phyloP scores from a whole-genome alignment of 495 filamentous ascomycete genomes.

The Chaetomium tenue region DNA sequence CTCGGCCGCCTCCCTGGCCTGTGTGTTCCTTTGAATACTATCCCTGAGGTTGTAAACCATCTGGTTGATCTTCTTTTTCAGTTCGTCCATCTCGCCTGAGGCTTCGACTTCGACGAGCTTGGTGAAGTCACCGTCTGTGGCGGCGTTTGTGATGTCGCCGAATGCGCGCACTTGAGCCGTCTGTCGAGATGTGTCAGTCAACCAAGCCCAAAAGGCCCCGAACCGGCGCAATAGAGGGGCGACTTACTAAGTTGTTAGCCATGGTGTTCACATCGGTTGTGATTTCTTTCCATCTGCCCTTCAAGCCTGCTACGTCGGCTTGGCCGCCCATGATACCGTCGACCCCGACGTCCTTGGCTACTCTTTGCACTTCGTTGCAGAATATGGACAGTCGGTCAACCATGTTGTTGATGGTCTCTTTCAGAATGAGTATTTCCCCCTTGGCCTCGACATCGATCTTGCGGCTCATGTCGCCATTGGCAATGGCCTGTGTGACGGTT shows the following conservation, averaged over 20 bases:
- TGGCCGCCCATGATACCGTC: slow-evolving; percentile 99
- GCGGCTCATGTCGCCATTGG: slow-evolving; percentile 86
- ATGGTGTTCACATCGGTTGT: slow-evolving; percentile 98
- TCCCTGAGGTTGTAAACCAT: slow-evolving; percentile 97
- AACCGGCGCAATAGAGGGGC: not conserved
- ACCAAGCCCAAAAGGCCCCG: slow-evolving; percentile 3
- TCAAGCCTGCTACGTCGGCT: slow-evolving; percentile 89
- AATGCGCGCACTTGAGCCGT: slow-evolving; percentile 98
- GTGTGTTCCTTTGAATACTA: slow-evolving; percentile 97
- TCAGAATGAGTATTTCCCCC: slow-evolving; percentile 89
- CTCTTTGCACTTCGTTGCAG: slow-evolving; percentile 93
- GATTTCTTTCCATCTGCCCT: slow-evolving; percentile 97
- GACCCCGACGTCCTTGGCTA: slow-evolving; percentile 95
- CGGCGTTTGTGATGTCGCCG: slow-evolving; percentile 95
- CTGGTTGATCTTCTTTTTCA: slow-evolving; percentile 99
- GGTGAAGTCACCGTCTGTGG: slow-evolving; percentile 94
- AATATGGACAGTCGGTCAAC: slow-evolving; percentile 93
- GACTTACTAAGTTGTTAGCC: slow-evolving; percentile 79
- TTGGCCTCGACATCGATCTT: slow-evolving; percentile 96
- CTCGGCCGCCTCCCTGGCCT: slow-evolving; percentile 92
- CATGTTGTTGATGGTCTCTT: slow-evolving; percentile 99
- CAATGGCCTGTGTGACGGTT: slow-evolving; percentile 95
- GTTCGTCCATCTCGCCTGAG: slow-evolving; percentile 97
- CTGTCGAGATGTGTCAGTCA: slow-evolving; percentile 30
- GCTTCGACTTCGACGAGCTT: slow-evolving; percentile 97